Evolutionary conservation across 306 rosid species (phyloP), one percentile per base, ranked within the genome.

Genomic region (Casuarina equisetifolia): DNA sequence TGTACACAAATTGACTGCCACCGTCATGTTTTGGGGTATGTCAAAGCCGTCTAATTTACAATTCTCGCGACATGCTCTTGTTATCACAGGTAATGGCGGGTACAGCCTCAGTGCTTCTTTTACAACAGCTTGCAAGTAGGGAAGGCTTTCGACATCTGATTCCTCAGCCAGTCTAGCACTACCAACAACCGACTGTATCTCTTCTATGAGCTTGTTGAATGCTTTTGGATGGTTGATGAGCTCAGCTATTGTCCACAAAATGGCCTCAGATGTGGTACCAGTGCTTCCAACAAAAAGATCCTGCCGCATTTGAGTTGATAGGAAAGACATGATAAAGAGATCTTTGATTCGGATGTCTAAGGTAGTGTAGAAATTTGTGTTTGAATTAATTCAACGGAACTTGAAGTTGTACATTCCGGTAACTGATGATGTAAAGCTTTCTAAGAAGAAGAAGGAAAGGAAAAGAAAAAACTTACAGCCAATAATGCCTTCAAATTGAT

Each of bases 231-330:
- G 85, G 87, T 84, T 82, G 2, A 89, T 81, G 70, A 86, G 90
- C 64, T 89, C 87, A 0, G 89, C 87, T 62, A 89, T 80, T 7
- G 88, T 42, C 89, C 90, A 89, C 72, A 80, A 85, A 84, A 78
- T 84, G 1, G 84, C 82, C 82, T 88, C 88, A 38, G 85, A 72
- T 6, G 85, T 84, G 19, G 92, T 86, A 20, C 75, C 51, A 4
- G 87, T 84, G 66, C 90, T 88, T 71, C 74, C 92, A 48, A 86
- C 64, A 81, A 86, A 86, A 12, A 88, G 73, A 40, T 88, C 92
- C 88, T 80, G 71, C 52, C 17, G 36, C 63, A 76, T 64, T 20
- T 77, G 55, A 15, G 40, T n/a, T 1, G 35, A 54, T 54, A 0
- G 1, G 32, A 25, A 25, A 25, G 32, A 25, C 32, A 25, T 25